Percentiles rank a stretch among this genome's conserved stretches.
phyloP scores from a whole-genome alignment of 768 basidiomycete genomes.

The Sistotremastrum niveocremeum region DNA sequence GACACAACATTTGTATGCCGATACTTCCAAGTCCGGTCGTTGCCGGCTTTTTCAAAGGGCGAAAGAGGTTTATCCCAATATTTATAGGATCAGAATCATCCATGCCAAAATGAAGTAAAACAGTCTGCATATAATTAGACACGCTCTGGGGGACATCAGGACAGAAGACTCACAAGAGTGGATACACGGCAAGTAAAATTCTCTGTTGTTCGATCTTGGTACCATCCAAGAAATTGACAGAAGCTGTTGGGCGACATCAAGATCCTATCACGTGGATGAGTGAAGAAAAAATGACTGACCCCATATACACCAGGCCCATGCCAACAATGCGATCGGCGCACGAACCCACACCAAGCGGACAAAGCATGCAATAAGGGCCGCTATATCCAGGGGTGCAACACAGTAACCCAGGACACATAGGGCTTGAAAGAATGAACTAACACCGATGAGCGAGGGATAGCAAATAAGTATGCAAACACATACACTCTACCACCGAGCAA shows the following conservation, averaged over 20 bases:
- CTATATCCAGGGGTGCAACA: slow-evolving; percentile 83
- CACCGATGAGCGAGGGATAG: not conserved
- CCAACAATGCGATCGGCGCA: slow-evolving; percentile 69
- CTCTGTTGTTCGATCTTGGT: slow-evolving; percentile 87
- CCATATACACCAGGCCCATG: slow-evolving; percentile 97
- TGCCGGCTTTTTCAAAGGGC: not conserved
- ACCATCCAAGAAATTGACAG: slow-evolving; percentile 90
- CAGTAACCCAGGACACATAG: slow-evolving; percentile 93
- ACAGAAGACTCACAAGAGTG: slow-evolving; percentile 55
- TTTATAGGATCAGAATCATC: slow-evolving; percentile 89
- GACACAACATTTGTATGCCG: too few relatives aligned
- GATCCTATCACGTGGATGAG: not conserved
- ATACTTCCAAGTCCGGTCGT: too few relatives aligned
- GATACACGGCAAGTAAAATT: slow-evolving; percentile 88
- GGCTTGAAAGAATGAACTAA: slow-evolving; percentile 89
- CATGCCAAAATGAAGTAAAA: slow-evolving; percentile 93
- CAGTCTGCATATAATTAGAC: slow-evolving; percentile 31
- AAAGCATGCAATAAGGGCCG: slow-evolving; percentile 77
- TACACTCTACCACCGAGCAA: slow-evolving; percentile 76
- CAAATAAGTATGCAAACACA: slow-evolving; percentile 12
- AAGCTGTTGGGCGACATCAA: slow-evolving; percentile 34
- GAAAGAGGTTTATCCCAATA: not conserved
- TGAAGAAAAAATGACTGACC: slow-evolving; percentile 36
- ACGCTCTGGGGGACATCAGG: slow-evolving; percentile 1
- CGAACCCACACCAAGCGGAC: slow-evolving; percentile 78